Evolutionary conservation across 176 grass and related monocot genomes (phyloP), one percentile per base, ranked within the genome.

Genomic region (Tillandsia fasciculata): DNA sequence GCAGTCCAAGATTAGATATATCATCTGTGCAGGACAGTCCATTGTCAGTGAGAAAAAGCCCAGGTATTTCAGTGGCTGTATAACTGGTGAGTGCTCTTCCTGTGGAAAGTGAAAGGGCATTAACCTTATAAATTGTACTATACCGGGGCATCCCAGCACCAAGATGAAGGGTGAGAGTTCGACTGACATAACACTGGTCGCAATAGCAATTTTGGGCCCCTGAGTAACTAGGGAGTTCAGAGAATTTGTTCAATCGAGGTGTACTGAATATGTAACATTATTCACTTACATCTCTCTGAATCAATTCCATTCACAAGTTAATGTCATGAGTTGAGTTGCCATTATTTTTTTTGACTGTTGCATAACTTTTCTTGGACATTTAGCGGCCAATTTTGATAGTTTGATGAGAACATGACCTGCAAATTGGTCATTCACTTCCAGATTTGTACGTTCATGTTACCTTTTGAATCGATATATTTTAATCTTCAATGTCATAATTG

Each of bases 1-100:
- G 51, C 28, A 73, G 70, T 58, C 69, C 33, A 68, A 64, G 67
- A 66, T 85, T 74, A 24, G 72, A 72, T 50, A 63, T 47, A 10
- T 82, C 54, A 70, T 77, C 66, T 79, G 66, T 48, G 64, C 66
- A 86, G 75, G 80, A 84, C 68, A 66, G 77, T 78, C 20, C 79
- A 87, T 82, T 72, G 51, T 76, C 50, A 50, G 20, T 72, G 79
- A 76, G 67, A 67, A 81, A 81, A 85, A 83, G 12, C 50, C 48
- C 69, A 53, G 81, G 82, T 75, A 84, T 84, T 87, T 83, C 92
- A 72, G 76, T 89, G 67, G 78, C 81, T 83, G 78, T 87, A 69
- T 96, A 87, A 70, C 75, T 84, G 52, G 20, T 20, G 15, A 20
- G n/a, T 59, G 56, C 56, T 59, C n/a, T 59, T 20, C 14, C 15